Percentiles rank a stretch among this genome's conserved stretches.
These are phyloP conservation scores for Trichocomaceae sp. DNA, from an alignment of 2,329 filamentous ascomycete genomes.

Conservation along the genomic window DNA sequence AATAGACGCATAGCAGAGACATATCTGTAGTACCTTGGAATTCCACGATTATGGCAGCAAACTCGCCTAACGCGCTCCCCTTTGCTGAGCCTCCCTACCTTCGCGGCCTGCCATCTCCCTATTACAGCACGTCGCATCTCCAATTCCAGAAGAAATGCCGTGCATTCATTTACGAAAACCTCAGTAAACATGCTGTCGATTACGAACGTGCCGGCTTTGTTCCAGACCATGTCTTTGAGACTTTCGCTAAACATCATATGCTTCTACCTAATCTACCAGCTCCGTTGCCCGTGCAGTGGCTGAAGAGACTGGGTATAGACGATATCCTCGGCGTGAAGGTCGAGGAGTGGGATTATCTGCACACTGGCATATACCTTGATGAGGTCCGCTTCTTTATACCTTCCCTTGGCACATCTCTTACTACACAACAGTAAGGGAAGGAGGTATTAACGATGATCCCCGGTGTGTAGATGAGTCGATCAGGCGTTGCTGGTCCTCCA, in stretches of 20 bases:
- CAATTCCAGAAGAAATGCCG: constrained; percentile 63
- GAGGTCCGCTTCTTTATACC: constrained; percentile 41
- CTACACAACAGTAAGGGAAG: background rate
- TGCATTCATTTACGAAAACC: constrained; percentile 57
- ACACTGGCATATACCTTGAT: constrained; percentile 63
- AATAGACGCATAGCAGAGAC: background rate
- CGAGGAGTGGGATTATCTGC: constrained; percentile 67
- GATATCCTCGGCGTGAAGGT: constrained; percentile 62
- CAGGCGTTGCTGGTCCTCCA: constrained; percentile 57
- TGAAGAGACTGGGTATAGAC: constrained; percentile 59
- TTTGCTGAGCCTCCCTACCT: constrained; percentile 70
- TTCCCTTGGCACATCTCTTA: background rate
- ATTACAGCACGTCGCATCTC: constrained; percentile 61
- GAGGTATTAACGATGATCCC: background rate
- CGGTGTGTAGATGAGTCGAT: constrained; percentile 51
- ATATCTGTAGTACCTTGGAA: too few relatives aligned
- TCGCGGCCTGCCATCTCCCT: constrained; percentile 62
- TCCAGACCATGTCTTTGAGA: constrained; percentile 57
- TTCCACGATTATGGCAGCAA: constrained; percentile 12
- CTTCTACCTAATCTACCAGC: constrained; percentile 63
- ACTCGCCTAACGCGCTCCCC: constrained; percentile 44
- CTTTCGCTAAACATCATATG: constrained; percentile 61
- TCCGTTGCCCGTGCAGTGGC: constrained; percentile 61
- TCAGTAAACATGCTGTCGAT: constrained; percentile 57
- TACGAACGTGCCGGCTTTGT: constrained; percentile 63